Base-by-base conservation (phyloP, 257 asterid genomes). In the Pogostemon cablin region DNA sequence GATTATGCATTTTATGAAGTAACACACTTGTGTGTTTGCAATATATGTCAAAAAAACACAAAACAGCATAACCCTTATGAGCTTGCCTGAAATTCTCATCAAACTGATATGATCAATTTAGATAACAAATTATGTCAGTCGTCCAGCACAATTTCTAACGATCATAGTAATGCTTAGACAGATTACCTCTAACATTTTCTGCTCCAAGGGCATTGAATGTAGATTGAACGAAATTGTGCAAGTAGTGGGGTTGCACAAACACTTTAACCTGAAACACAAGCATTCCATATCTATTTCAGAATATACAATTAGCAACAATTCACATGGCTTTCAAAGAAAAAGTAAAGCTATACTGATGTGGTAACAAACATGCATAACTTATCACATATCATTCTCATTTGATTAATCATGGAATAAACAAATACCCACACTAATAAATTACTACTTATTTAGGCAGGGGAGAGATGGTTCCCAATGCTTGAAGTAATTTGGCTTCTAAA, bases 121-220 rank as follows among this genome's bases (percentile, higher is more conserved):
- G 15, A 48, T 64, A 32, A 25, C 53, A 42, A 15, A 44, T 34
- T 11, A n/a, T 50, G 34, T 44, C 61, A 50, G 37, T 34, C 7
- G 32, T 63, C 66, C 53, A n/a, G 67, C 69, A 54, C 35, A 59
- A 17, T 34, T 32, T n/a, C 67, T 57, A 68, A 40, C 25, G 47
- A 75, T 15, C 39, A 50, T 11, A 9, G 62, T n/a, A 70, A 73
- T 41, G 58, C n/a, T 25, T 32, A 68, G 67, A 70, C 55, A 61
- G 68, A 46, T 25, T 75, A 89, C 99, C 99, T 80, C 85, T 83
- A 62, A 91, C 88, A 74, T 80, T 93, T 55, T 89, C 90, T 55
- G 85, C 86, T 77, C 93, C 97, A 62, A 91, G 96, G 62, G 99
- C 99, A 83, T 87, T 81, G 65, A 93, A 89, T 9, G 99, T 81